Percentiles rank a stretch among this genome's conserved stretches.
These are phyloP conservation scores for Cladosporium sp. DNA, from an alignment of 2,329 filamentous ascomycete species.

Conservation along the genomic window DNA sequence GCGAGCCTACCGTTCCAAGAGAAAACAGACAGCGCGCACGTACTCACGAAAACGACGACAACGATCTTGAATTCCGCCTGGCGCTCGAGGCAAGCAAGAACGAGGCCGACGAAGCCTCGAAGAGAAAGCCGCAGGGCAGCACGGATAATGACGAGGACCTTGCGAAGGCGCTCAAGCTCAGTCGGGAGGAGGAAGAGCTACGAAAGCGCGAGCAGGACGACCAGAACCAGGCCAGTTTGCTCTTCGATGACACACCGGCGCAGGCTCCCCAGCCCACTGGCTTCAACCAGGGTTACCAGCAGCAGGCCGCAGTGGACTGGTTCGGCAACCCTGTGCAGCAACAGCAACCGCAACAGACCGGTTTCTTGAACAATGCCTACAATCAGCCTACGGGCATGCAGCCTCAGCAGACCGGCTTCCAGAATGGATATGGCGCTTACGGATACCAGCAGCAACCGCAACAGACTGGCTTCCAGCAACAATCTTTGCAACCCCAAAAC, in stretches of 20 bases:
- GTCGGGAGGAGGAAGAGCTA: constrained; percentile 89
- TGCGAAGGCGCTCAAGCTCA: constrained; percentile 91
- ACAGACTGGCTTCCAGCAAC: constrained; percentile 65
- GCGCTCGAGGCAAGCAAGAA: constrained; percentile 94
- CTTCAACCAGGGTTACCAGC: constrained; percentile 96
- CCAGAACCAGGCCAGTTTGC: constrained; percentile 70
- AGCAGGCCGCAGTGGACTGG: constrained; percentile 94
- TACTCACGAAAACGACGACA: constrained; percentile 64
- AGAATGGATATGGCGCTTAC: constrained; percentile 71
- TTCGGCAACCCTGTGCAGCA: constrained; percentile 88
- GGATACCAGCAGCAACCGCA: constrained; percentile 56
- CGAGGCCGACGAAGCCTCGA: constrained; percentile 88
- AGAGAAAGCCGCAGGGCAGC: constrained; percentile 62
- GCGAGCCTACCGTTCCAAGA: constrained; percentile 45
- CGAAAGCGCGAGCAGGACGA: constrained; percentile 85
- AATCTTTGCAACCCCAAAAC: constrained; percentile 59
- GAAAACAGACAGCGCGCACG: constrained; percentile 29
- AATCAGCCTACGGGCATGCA: constrained; percentile 77
- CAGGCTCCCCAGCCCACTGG: constrained; percentile 73
- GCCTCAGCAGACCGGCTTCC: constrained; percentile 63
- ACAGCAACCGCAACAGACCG: constrained; percentile 58
- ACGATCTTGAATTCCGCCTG: constrained; percentile 83
- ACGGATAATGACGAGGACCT: constrained; percentile 77
- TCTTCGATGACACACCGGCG: constrained; percentile 80
- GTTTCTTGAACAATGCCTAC: constrained; percentile 68